A percentile compares a stretch with the other conserved stretches of the same genome.
Evolutionary conservation across 108 stramenopile species (phyloP).

Genomic region (Poteriospumella lacustris): DNA sequence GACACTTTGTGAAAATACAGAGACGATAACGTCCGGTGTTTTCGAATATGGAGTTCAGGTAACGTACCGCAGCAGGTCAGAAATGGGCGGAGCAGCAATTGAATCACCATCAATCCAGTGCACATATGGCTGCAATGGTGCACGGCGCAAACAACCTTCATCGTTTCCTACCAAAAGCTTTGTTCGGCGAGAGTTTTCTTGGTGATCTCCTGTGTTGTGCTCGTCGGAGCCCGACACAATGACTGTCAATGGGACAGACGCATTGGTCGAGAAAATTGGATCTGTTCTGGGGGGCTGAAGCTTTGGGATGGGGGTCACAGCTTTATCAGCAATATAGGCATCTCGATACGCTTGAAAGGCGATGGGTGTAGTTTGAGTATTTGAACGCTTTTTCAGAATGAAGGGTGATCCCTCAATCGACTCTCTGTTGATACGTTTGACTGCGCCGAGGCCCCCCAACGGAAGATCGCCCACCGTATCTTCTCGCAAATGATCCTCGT

Average conservation of each 20-base stretch:
- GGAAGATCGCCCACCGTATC: too few species aligned
- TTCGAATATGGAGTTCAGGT: not conserved
- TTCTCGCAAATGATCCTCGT: too few species aligned
- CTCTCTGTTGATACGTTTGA: too few species aligned
- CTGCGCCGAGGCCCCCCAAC: too few species aligned
- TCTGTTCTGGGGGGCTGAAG: not conserved
- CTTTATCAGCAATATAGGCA: not conserved
- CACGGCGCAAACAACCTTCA: not conserved
- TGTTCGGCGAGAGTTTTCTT: not conserved
- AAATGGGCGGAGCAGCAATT: not conserved
- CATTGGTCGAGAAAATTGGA: not conserved
- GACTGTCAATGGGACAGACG: not conserved
- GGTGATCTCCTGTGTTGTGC: not conserved
- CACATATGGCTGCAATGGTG: not conserved
- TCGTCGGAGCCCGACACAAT: not conserved
- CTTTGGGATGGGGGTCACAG: not conserved
- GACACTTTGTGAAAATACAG: not conserved
- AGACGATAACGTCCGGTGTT: not conserved
- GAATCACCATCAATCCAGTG: slow-evolving; percentile 3
- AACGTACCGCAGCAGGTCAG: not conserved
- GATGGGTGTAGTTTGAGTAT: not conserved
- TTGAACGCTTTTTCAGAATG: too few species aligned
- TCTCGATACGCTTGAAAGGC: not conserved
- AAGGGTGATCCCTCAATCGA: too few species aligned
- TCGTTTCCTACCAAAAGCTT: not conserved